A percentile compares a stretch with the other conserved stretches of the same genome.
Conservation (phyloP, 371 early-diverging fungal genomes). For the Blakeslea trispora region DNA sequence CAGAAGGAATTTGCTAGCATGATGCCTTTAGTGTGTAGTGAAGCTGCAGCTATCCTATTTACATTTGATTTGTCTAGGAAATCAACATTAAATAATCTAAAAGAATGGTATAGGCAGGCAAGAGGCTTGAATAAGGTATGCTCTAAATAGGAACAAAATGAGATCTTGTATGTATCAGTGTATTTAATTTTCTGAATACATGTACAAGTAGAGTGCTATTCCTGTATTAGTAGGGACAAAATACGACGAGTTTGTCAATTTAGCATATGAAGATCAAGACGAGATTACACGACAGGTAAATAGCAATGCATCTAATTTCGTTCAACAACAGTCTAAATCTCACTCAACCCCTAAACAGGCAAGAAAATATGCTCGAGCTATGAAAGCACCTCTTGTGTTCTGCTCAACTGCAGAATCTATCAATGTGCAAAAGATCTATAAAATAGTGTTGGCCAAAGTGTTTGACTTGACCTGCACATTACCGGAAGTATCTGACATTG, state of each 20-base stretch:
- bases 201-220: constrained; percentile 92
- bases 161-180: not conserved
- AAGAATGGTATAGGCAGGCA: constrained; percentile 97
- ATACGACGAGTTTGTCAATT: constrained; percentile 89
- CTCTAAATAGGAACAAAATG: not conserved
- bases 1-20: constrained; percentile 96
- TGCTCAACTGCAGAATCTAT: constrained; percentile 92
- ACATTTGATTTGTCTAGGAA: constrained; percentile 95
- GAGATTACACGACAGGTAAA: constrained; percentile 88
- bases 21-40: constrained; percentile 95
- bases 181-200: no score
- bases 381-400: constrained; percentile 94
- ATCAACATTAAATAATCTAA: constrained; percentile 88
- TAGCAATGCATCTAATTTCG: constrained; percentile 3
- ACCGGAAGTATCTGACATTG: constrained; percentile 87
- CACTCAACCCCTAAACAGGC: constrained; percentile 54
- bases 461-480: constrained; percentile 94
- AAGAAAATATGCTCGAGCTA: constrained; percentile 87
- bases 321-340: no score
- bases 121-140: constrained; percentile 90
- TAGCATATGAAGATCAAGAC: constrained; percentile 84
- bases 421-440: constrained; percentile 96
- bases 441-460: constrained; percentile 91
- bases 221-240: constrained; percentile 97
- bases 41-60: constrained; percentile 93